Conservation (phyloP, 1,284 basidiomycete genomes). For the Rhodofomes roseus region DNA sequence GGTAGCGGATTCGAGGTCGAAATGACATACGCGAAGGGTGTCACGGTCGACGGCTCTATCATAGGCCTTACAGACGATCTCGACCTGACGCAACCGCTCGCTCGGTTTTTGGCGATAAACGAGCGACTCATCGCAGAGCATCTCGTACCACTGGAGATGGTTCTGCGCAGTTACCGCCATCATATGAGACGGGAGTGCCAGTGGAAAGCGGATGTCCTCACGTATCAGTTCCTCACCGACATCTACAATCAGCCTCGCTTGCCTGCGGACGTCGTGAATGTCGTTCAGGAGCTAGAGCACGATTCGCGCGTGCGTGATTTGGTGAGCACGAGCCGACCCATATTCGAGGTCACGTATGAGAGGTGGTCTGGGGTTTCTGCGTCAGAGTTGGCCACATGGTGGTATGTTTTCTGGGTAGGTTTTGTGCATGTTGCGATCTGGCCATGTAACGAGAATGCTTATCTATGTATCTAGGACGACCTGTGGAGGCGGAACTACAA, state of each 20-base stretch:
- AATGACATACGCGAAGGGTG: conserved; percentile 52
- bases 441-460: neutral
- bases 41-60: conserved; percentile 47
- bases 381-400: conserved; percentile 64
- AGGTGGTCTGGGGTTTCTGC: conserved; percentile 51
- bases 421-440: neutral
- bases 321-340: conserved; percentile 43
- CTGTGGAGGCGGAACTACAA: conserved; percentile 66
- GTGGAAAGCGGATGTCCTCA: conserved; percentile 54
- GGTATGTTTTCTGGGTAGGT: conserved; percentile 80
- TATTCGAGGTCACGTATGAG: conserved; percentile 55
- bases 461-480: conserved; percentile 52
- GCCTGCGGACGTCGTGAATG: conserved; percentile 40
- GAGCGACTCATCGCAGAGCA: conserved; percentile 45
- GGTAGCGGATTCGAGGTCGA: conserved; percentile 71
- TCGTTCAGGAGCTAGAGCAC: conserved; percentile 45
- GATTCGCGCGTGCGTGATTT: conserved; percentile 56
- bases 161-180: conserved; percentile 52
- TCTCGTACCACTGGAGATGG: conserved; percentile 43
- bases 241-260: conserved; percentile 57
- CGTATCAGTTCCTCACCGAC: conserved; percentile 64
- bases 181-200: conserved; percentile 48
- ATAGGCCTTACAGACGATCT: conserved; percentile 72
- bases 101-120: conserved; percentile 67
- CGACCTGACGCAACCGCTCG: conserved; percentile 58